Evolutionary conservation across 2,329 filamentous ascomycete genomes (phyloP), one percentile per base, ranked within the genome.

Genomic region (Aspergillus ibericus): DNA sequence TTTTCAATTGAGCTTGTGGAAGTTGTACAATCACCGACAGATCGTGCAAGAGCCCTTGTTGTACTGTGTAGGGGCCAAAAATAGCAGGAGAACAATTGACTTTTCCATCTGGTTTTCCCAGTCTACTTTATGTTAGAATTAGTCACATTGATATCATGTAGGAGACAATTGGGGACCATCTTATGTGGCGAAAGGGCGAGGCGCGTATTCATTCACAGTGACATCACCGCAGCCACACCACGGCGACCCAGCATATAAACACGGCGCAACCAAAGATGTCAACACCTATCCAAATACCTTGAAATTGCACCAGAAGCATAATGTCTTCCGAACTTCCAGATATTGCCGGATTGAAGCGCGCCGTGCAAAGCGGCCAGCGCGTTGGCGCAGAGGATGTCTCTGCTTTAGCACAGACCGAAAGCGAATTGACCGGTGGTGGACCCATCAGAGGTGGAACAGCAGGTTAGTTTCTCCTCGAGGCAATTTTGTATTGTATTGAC

Each of bases 371-470:
- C 15, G 71, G 71, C 20, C 69, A 74, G 46, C 70, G 71, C 35
- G 73, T 75, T 49, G 72, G 70, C 0, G 55, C 68, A 5, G 68
- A 68, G 49, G 71, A 75, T 56, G 70, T 71, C 5, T 72, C 71
- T 10, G 59, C 61, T 6, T 73, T 73, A 34, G 67, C 70, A 3
- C 71, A 72, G 20, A 70, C 63, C 1, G 72, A 75, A 52, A 71
- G 68, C 44, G 67, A 70, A 18, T 48, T 73, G 27, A 72, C 69
- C 0, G 71, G 72, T 7, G 63, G 59, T 16, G 68, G 71, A 3
- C 71, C 70, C 25, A 62, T 71, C 29, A 63, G 67, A 6, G 72
- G 70, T 32, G 72, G 71, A 48, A 67, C 71, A 59, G 71, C 71
- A 36, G 72, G 72, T 73, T 56, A 32, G 59, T 63, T 15, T 12